Percentiles rank a stretch among this genome's conserved stretches.
Conservation (phyloP, 192 early-diverging fungal species). For the Coemansia sp. region DNA sequence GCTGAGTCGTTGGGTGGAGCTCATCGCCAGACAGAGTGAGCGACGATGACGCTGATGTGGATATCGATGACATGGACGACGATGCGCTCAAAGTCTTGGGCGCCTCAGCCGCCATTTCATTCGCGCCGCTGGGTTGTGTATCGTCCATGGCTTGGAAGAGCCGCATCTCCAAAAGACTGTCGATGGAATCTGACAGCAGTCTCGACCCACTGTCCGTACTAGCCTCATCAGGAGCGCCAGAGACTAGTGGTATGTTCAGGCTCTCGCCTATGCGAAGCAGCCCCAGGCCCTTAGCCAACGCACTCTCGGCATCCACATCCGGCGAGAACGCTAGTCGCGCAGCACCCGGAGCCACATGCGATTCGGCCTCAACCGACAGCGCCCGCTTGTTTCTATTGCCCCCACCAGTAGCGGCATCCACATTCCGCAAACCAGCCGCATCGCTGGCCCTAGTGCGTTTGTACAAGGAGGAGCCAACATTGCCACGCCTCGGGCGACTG, state of each 20-base stretch:
- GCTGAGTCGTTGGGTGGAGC: neutral
- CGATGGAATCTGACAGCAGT: conserved; percentile 9
- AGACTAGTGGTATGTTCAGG: neutral
- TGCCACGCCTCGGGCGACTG: neutral
- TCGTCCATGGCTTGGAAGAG: neutral
- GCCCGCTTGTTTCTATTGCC: neutral
- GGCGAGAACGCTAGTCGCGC: neutral
- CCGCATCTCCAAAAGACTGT: conserved; percentile 2
- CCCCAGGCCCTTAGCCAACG: neutral
- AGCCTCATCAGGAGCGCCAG: neutral
- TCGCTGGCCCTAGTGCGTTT: neutral
- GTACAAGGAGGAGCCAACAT: neutral
- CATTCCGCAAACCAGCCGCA: neutral
- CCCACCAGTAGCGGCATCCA: neutral
- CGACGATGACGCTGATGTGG: conserved; percentile 12
- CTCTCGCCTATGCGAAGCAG: neutral
- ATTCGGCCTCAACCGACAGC: neutral
- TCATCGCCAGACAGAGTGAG: conserved; percentile 23
- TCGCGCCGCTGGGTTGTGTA: neutral
- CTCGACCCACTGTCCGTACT: neutral
- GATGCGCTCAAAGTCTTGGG: neutral
- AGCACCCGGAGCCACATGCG: neutral
- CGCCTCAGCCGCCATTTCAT: neutral
- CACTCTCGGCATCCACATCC: neutral
- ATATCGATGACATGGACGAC: conserved; percentile 9